Conservation (phyloP, 768 basidiomycete species). For the Xerocomellus dryophilus region DNA sequence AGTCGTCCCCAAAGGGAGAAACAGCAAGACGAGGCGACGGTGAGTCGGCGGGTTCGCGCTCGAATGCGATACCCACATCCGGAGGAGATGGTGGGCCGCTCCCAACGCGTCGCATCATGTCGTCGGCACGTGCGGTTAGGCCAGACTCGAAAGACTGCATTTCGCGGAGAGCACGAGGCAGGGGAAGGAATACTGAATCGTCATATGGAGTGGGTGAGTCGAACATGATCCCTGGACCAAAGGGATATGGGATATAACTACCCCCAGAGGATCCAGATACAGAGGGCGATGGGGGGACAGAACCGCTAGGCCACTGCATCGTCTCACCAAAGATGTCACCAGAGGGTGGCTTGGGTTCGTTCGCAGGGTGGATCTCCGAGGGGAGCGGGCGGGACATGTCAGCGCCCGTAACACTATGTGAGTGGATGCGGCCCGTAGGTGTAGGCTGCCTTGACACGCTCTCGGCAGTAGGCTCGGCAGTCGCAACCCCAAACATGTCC, state of each 20-base stretch:
- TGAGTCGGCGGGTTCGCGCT: conserved; percentile 1
- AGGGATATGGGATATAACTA: conserved; percentile 48
- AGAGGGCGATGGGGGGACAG: conserved; percentile 37
- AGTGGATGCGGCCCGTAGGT: conserved; percentile 59
- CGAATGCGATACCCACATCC: background rate
- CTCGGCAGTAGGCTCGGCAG: conserved; percentile 31
- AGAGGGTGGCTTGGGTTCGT: conserved; percentile 26
- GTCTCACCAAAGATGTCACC: conserved; percentile 62
- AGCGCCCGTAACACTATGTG: conserved; percentile 73
- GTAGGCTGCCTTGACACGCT: conserved; percentile 29
- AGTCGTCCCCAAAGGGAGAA: conserved; percentile 30
- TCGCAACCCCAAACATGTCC: conserved; percentile 40
- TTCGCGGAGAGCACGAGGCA: conserved; percentile 63
- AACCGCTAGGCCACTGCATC: conserved; percentile 53
- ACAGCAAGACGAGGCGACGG: conserved; percentile 21
- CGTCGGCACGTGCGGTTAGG: conserved; percentile 64
- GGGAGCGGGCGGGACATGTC: conserved; percentile 50
- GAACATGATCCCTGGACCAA: conserved; percentile 61
- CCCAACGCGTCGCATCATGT: conserved; percentile 24
- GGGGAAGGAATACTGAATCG: conserved; percentile 39
- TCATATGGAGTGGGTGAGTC: conserved; percentile 53
- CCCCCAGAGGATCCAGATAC: conserved; percentile 19
- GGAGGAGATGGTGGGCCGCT: conserved; percentile 10
- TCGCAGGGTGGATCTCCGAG: conserved; percentile 21
- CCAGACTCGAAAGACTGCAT: conserved; percentile 89